Evolutionary conservation across 495 filamentous ascomycete species (phyloP), one percentile per base, ranked within the genome.

Genomic region (Aspergillus hancockii): DNA sequence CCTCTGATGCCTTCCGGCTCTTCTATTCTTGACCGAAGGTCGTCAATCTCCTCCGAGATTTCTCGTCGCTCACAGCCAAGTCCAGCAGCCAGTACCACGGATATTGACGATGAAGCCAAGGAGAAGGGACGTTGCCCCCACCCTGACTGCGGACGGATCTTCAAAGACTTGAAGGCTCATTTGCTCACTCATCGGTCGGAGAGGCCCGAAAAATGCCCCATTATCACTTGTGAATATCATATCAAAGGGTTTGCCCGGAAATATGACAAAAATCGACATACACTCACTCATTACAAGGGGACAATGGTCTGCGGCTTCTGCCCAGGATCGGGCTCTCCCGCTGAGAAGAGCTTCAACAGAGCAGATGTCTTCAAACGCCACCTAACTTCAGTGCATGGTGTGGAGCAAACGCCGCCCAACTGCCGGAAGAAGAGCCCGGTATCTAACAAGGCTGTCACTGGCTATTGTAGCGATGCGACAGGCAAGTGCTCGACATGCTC

Each of bases 291-390:
- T 64, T 99, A 99, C 81, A 98, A 98, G 73, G 95, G 95, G 6
- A 98, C 92, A 7, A 98, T 99, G 95, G 91, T 98, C 14, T 99
- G 94, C 71, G 93, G 93, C 12, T 98, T 99, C 74, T 99, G 94
- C 61, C 91, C 94, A 3, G 92, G 93, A 2, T 89, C 90, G 19
- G 95, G 95, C 12, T 95, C 92, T 0, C 83, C 92, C 1, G 90
- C 90, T 3, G 94, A 98, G 72, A 99, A 99, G 81, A 95, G 91
- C 56, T 99, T 99, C 78, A 99, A 99, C 77, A 85, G 94, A 21
- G 94, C 95, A 25, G 94, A 99, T 67, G 95, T 99, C 46, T 99
- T 99, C 82, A 99, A 98, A 80, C 85, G 94, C 23, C 94, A 99
- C 71, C 76, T 99, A 58, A 97, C 92, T 25, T 89, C 92, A 1